Conservation (phyloP, 225 moss, liverwort and hornwort genomes). For the Takakia lepidozioides region DNA sequence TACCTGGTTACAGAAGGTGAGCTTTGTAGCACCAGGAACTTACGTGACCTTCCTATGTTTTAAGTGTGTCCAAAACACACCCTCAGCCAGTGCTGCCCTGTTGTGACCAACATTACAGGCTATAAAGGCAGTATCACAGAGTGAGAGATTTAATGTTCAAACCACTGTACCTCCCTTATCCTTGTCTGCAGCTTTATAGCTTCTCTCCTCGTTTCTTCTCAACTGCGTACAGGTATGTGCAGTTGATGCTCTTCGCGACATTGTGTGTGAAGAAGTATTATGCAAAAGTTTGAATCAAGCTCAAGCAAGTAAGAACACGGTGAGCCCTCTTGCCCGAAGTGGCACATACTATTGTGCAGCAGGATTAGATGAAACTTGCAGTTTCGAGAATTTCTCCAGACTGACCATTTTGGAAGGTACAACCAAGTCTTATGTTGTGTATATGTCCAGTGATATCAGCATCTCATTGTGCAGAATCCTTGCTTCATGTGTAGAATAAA, state of each 20-base stretch:
- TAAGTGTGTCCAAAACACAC: too few species aligned
- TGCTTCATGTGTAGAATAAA: too few species aligned
- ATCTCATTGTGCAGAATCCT: too few species aligned
- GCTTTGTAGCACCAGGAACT: neutral
- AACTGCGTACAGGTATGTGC: constrained; percentile 56
- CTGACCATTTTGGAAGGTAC: too few species aligned
- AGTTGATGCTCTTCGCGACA: constrained; percentile 68
- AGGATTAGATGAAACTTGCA: too few species aligned
- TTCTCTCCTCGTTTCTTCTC: neutral
- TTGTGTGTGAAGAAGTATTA: constrained; percentile 63
- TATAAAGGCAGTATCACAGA: neutral
- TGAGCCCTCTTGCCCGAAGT: too few species aligned
- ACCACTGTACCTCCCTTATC: neutral
- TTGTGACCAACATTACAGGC: too few species aligned
- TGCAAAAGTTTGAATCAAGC: constrained; percentile 12
- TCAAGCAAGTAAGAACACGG: neutral
- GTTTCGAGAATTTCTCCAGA: too few species aligned
- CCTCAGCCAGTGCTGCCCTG: too few species aligned
- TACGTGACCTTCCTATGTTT: neutral
- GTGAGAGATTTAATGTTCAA: neutral
- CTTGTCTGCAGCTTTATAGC: neutral
- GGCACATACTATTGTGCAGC: too few species aligned
- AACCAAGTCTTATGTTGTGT: too few species aligned
- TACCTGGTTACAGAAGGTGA: constrained; percentile 71
- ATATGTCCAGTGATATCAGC: too few species aligned